Conservation (phyloP, 139 green algal species). For the Chlorella sp. region DNA sequence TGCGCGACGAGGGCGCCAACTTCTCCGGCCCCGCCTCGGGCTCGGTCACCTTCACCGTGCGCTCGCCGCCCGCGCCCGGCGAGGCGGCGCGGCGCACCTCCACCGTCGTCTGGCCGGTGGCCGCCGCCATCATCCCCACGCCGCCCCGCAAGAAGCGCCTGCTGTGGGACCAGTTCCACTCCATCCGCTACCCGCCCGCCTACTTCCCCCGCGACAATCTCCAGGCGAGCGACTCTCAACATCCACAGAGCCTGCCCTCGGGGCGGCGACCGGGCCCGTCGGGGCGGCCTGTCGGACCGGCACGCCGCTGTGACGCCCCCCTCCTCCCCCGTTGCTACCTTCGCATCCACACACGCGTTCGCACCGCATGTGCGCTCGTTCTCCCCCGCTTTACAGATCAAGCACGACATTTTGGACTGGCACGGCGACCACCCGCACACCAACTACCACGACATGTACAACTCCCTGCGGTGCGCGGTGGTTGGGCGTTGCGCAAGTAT, state of each 20-base stretch:
- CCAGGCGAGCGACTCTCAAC: slow-evolving; percentile 43
- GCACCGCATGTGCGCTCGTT: slow-evolving; percentile 17
- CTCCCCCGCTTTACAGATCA: too few species aligned
- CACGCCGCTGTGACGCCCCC: too few species aligned
- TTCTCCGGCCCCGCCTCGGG: slow-evolving; percentile 45
- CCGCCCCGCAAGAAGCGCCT: slow-evolving; percentile 77
- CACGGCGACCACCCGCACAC: slow-evolving; percentile 98
- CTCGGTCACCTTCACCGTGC: slow-evolving; percentile 72
- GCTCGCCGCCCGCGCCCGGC: slow-evolving; percentile 62
- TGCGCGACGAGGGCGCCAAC: slow-evolving; percentile 49
- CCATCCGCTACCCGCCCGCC: slow-evolving; percentile 92
- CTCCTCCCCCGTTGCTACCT: too few species aligned
- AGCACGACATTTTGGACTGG: slow-evolving; percentile 97
- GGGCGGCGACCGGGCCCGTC: too few species aligned
- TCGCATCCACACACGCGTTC: too few species aligned
- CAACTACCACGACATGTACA: slow-evolving; percentile 93
- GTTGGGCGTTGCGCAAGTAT: not conserved
- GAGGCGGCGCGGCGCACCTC: slow-evolving; percentile 31
- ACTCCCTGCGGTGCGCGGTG: slow-evolving; percentile 57
- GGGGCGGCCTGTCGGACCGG: too few species aligned
- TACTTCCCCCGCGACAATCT: slow-evolving; percentile 96
- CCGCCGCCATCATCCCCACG: slow-evolving; percentile 65
- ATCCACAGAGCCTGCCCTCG: too few species aligned
- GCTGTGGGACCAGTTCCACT: slow-evolving; percentile 97
- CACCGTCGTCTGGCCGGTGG: slow-evolving; percentile 68